phyloP scores from a whole-genome alignment of 2,329 filamentous ascomycete genomes.

The Nemania sp. region DNA sequence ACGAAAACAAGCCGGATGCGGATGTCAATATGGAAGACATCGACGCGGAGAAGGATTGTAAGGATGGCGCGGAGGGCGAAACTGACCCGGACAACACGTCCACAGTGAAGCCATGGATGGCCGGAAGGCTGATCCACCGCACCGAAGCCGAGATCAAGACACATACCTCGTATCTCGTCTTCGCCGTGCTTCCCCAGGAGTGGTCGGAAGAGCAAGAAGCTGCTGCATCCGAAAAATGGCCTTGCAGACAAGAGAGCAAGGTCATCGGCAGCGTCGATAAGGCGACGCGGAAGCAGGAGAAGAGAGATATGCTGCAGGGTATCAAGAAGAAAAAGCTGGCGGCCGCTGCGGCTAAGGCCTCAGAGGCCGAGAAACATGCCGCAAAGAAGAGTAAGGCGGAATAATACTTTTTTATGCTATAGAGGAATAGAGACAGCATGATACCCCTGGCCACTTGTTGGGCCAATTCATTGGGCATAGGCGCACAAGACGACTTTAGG shows the following conservation, averaged over 20 bases:
- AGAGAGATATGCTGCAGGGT: conserved; percentile 53
- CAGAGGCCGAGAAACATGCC: conserved; percentile 20
- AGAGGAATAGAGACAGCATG: conserved; percentile 11
- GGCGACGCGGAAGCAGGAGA: conserved; percentile 58
- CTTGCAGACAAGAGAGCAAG: conserved; percentile 56
- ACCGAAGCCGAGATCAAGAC: conserved; percentile 89
- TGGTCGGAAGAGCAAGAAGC: conserved; percentile 86
- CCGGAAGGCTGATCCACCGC: conserved; percentile 77
- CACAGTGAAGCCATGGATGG: conserved; percentile 64
- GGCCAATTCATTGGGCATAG: background rate
- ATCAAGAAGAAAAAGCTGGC: conserved; percentile 49
- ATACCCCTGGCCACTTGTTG: conserved; percentile 8
- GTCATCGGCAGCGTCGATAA: conserved; percentile 59
- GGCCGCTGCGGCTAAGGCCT: conserved; percentile 23
- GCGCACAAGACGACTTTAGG: background rate
- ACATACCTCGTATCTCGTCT: conserved; percentile 95
- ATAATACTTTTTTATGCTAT: background rate
- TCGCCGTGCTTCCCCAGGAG: conserved; percentile 82
- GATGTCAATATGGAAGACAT: conserved; percentile 48
- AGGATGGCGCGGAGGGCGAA: conserved; percentile 38
- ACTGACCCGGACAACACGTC: conserved; percentile 30
- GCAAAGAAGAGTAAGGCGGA: conserved; percentile 32
- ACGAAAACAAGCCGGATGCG: conserved; percentile 43
- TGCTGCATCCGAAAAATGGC: conserved; percentile 65
- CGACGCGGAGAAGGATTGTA: conserved; percentile 35